phyloP scores from a whole-genome alignment of 2,329 filamentous ascomycete genomes.

The Leptographium wingfieldii region DNA sequence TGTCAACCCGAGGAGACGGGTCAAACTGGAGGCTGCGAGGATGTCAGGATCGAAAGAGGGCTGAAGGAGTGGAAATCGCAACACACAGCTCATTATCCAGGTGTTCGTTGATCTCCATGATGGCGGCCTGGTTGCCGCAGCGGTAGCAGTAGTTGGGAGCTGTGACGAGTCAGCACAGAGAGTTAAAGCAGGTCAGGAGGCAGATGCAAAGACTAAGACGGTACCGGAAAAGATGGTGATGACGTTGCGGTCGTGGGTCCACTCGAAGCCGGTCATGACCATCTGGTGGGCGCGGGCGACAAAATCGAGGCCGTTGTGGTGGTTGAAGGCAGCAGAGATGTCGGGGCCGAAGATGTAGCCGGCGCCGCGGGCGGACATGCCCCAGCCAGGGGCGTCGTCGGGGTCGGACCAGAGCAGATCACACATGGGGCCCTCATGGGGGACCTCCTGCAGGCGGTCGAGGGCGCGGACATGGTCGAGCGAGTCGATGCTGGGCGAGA shows the following conservation, averaged over 20 bases:
- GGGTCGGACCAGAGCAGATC: conserved; percentile 2
- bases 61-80: neutral
- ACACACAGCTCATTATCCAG: neutral
- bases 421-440: neutral
- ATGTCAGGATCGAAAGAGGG: neutral
- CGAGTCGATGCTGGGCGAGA: neutral
- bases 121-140: conserved; percentile 1
- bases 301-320: neutral
- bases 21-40: neutral
- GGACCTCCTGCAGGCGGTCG: neutral
- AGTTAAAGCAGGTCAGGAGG: neutral
- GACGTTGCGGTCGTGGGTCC: neutral
- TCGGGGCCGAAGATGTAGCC: conserved; percentile 1
- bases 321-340: neutral
- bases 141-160: conserved; percentile 1
- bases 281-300: neutral
- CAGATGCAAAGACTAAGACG: neutral
- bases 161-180: neutral
- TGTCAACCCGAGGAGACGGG: neutral
- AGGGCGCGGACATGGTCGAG: neutral
- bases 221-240: neutral
- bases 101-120: neutral
- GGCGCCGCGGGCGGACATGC: neutral
- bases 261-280: conserved; percentile 1
- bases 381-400: neutral